Conservation (phyloP, 2,329 filamentous ascomycete species). For the Teratosphaeriaceae sp. region DNA sequence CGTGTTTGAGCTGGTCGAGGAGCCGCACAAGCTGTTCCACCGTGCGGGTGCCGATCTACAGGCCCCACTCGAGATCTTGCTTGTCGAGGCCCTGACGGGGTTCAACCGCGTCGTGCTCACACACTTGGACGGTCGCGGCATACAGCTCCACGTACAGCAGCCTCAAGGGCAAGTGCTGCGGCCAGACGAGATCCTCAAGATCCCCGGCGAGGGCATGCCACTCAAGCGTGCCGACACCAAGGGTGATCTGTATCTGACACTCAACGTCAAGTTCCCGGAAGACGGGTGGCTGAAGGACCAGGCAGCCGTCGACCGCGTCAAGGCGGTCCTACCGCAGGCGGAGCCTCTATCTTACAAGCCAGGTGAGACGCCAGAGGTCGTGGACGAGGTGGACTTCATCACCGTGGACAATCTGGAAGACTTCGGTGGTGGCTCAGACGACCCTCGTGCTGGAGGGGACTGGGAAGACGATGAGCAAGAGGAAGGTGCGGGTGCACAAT, state of each 20-base stretch:
- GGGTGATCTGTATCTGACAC: conserved; percentile 80
- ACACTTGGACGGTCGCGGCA: conserved; percentile 89
- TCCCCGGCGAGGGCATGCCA: conserved; percentile 91
- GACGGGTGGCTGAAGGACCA: conserved; percentile 71
- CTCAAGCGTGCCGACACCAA: conserved; percentile 74
- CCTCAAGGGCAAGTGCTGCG: conserved; percentile 67
- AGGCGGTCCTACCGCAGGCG: conserved; percentile 63
- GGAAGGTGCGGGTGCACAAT: conserved; percentile 55
- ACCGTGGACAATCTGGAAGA: conserved; percentile 77
- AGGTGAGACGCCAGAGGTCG: conserved; percentile 57
- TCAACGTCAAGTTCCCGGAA: conserved; percentile 83
- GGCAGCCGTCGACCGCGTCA: conserved; percentile 62
- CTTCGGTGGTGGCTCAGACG: conserved; percentile 67
- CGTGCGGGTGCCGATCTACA: conserved; percentile 79
- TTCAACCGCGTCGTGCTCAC: conserved; percentile 87
- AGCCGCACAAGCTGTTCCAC: conserved; percentile 72
- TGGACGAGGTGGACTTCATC: conserved; percentile 85
- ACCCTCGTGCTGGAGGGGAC: conserved; percentile 60
- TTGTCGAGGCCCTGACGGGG: conserved; percentile 78
- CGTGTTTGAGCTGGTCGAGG: conserved; percentile 79
- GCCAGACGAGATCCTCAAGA: conserved; percentile 78
- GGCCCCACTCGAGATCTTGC: conserved; percentile 70
- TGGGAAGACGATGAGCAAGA: conserved; percentile 67
- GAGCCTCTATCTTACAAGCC: conserved; percentile 35
- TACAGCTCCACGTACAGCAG: conserved; percentile 69